phyloP scores from a whole-genome alignment of 768 basidiomycete species.

The Mycena galericulata region DNA sequence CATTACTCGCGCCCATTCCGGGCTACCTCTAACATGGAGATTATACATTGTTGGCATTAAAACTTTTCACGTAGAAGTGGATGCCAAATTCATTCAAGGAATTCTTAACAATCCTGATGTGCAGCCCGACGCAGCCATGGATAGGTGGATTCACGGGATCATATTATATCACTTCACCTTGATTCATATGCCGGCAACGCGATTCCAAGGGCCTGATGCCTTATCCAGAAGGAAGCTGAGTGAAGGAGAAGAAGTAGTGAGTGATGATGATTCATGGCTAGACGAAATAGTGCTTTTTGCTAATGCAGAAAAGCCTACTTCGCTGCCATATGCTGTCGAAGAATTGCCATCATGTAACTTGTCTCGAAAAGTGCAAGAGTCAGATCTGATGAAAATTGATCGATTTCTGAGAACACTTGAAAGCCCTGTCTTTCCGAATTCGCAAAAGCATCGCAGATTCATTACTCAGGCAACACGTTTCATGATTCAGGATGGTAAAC shows the following conservation, averaged over 20 bases:
- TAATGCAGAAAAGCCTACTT: background rate
- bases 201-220: constrained; percentile 48
- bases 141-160: constrained; percentile 50
- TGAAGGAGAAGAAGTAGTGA: constrained; percentile 33
- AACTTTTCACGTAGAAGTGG: constrained; percentile 46
- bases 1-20: constrained; percentile 47
- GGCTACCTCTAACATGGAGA: constrained; percentile 42
- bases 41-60: constrained; percentile 44
- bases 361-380: background rate
- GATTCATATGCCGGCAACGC: constrained; percentile 45
- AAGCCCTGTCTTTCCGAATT: constrained; percentile 14
- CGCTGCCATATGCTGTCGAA: background rate
- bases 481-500: constrained; percentile 21
- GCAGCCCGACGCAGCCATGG: constrained; percentile 44
- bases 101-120: constrained; percentile 51
- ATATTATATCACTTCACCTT: constrained; percentile 48
- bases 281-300: constrained; percentile 11
- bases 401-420: constrained; percentile 28
- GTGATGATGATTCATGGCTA: constrained; percentile 41
- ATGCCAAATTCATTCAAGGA: constrained; percentile 48
- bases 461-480: constrained; percentile 26
- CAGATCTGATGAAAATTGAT: background rate
- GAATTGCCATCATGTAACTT: background rate
- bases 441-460: constrained; percentile 15
- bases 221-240: constrained; percentile 41